Conservation (phyloP, 2,329 filamentous ascomycete species). For the Aspergillus alliaceus region DNA sequence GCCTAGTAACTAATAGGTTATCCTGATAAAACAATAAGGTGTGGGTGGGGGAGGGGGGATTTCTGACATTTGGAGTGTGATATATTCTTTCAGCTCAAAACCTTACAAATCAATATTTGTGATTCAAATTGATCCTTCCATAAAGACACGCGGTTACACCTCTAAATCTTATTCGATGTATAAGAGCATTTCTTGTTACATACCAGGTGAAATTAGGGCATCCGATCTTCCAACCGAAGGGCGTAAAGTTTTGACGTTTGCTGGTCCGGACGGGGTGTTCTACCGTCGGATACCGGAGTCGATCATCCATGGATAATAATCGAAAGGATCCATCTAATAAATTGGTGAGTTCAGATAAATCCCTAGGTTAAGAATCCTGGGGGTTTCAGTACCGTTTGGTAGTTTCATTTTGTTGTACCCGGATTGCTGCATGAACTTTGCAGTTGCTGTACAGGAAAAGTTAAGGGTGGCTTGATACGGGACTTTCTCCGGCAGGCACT, state of each 20-base stretch:
- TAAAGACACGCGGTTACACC: neutral
- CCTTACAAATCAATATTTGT: no score
- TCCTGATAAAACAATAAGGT: neutral
- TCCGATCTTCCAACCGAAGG: neutral
- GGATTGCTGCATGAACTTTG: neutral
- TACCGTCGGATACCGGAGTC: neutral
- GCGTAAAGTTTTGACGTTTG: neutral
- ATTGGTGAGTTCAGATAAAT: neutral
- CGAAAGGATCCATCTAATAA: neutral
- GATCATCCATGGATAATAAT: neutral
- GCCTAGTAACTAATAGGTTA: neutral
- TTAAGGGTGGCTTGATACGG: neutral
- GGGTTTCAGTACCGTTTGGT: neutral
- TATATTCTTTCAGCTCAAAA: no score
- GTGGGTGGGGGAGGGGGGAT: neutral
- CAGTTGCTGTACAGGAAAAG: neutral
- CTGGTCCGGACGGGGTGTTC: neutral
- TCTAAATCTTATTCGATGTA: neutral
- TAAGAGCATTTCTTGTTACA: neutral
- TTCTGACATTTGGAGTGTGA: neutral
- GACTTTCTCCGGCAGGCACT: no score
- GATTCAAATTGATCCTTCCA: neutral
- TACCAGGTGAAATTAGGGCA: neutral
- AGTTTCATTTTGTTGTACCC: neutral
- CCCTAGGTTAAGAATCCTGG: neutral